Percentiles rank a stretch among this genome's conserved stretches.
phyloP scores from a whole-genome alignment of 306 rosid species.

The Bauhinia variegata region DNA sequence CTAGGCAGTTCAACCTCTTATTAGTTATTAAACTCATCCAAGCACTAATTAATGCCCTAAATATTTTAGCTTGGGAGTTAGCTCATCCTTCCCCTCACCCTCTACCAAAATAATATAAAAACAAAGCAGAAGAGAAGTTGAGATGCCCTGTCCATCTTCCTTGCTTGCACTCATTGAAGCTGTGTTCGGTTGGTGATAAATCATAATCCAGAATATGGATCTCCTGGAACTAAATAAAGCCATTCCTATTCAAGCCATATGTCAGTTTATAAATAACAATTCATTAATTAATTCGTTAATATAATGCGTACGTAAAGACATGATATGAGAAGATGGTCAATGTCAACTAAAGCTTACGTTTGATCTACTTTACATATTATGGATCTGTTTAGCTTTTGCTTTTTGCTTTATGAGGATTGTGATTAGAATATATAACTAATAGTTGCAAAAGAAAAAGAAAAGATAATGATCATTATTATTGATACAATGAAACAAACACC shows the following conservation, averaged over 20 bases:
- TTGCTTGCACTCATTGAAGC: neutral
- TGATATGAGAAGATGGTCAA: no score
- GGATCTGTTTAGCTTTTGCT: neutral
- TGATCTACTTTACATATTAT: constrained; percentile 22
- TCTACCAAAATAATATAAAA: no score
- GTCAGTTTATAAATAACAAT: neutral
- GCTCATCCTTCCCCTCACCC: no score
- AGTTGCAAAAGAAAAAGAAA: neutral
- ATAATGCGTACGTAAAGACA: constrained; percentile 24
- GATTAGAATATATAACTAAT: neutral
- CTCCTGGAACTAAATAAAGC: neutral
- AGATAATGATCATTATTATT: constrained; percentile 15
- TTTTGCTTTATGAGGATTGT: no score
- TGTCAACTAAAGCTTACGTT: no score
- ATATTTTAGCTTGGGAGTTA: no score
- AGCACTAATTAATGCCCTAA: no score
- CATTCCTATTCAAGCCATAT: neutral
- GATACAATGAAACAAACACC: no score
- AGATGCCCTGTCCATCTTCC: constrained; percentile 32
- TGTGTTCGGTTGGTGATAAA: constrained; percentile 49
- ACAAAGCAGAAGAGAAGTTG: no score
- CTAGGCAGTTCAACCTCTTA: no score
- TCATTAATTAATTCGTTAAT: constrained; percentile 20
- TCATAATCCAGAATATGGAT: constrained; percentile 34
- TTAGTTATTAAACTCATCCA: no score